Evolutionary conservation across 2,329 filamentous ascomycete genomes (phyloP), one percentile per base, ranked within the genome.

Genomic region (Fusarium veterinarium): DNA sequence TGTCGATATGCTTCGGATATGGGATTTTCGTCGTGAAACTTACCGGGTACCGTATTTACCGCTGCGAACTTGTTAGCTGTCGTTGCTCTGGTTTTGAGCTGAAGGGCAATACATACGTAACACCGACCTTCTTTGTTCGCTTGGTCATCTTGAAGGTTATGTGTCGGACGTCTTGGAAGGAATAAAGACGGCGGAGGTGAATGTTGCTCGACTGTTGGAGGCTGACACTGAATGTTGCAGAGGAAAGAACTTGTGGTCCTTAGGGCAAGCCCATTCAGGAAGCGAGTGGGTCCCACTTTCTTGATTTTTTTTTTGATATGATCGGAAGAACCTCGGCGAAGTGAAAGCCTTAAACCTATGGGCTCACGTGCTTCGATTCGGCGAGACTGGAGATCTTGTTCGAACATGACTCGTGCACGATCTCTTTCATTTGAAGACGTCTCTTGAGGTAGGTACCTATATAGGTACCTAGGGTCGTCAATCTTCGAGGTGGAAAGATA

Each of bases 11-110:
- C 48, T 64, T 67, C 56, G 69, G 58, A 52, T 61, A 63, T 61
- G 42, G 65, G 46, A 59, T 51, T 48, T 69, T 77, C 63, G 67
- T 77, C 64, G 68, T 67, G 31, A 63, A 66, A 83, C 92, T 86
- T 93, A 97, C 92, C 95, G 94, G 84, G 93, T 95, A 91, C 95
- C 95, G 89, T 97, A 98, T 92, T 97, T 97, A 88, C 95, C 82
- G 82, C 82, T 84, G 79, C 33, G 63, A 31, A 65, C 25, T 55
- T 52, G 77, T 83, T 81, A 83, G 78, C 78, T 79, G 55, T 51
- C 67, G 48, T 53, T 69, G 48, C 48, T 49, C 48, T 16, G 28
- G 53, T 44, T 55, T 67, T 53, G 61, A 57, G 62, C 62, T 48
- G 33, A 53, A 69, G 58, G 35, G 25, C 30, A 38, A 76, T 80